Evolutionary conservation across 225 moss, liverwort and hornwort genomes (phyloP), one percentile per base, ranked within the genome.

Genomic region (Pseudoscleropodium purum): DNA sequence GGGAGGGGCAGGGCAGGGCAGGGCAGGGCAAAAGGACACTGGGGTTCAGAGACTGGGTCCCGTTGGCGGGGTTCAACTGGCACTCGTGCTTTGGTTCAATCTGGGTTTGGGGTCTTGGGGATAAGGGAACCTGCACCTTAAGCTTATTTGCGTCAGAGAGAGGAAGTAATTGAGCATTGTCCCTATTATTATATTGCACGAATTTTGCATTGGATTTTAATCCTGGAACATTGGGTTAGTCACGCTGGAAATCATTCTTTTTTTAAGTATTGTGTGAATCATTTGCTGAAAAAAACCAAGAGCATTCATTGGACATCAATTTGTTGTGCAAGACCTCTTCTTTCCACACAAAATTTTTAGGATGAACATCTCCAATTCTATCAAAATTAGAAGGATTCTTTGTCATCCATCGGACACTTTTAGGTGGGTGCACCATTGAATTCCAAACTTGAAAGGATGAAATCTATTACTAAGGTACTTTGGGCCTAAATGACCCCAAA

Each of bases 141-240:
- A 47, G 47, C 47, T 47, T 41, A 5, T 29, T n/a, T 59, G n/a
- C 25, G 54, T 78, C 15, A 54, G 7, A 75, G 17, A 20, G 26
- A 26, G 20, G 5, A 52, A 5, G 37, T 25, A 37, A 25, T 36
- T 52, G 36, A 52, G 36, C 14, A 54, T 54, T 54, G 25, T 78
- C 56, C 13, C 9, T 54, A 23, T 77, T 77, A 23, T 21, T 77
- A 15, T 52, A 34, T 36, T 5, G 36, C 8, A 23, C 8, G 33
- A 13, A 1, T 12, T 19, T 30, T 49, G 31, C 18, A 16, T 18
- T 51, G 31, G 19, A 51, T 9, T 59, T 59, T 59, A 21, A 62
- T 3, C 5, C 0, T 6, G 4, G 3, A 75, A 52, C 2, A 1
- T 1, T 1, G 0, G 1, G 0, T 0, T 34, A 0, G 2, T 51